These are phyloP conservation scores for Nakaseomyces uthaithaninus DNA, from an alignment of 1,139 yeast genomes.

Conservation along the genomic window DNA sequence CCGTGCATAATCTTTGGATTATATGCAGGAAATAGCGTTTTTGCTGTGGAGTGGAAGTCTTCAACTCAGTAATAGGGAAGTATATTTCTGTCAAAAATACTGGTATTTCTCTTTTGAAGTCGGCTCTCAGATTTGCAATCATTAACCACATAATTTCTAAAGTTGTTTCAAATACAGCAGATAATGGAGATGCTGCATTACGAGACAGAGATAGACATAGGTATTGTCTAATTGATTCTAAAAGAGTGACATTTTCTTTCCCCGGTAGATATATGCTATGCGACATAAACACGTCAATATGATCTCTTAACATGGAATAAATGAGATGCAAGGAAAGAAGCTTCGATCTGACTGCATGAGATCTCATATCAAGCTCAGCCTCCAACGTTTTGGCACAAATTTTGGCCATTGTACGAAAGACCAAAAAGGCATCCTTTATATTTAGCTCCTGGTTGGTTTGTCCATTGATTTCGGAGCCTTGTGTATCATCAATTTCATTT, in stretches of 20 bases:
- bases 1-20: slow-evolving; percentile 72
- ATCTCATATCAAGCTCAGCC: slow-evolving; percentile 73
- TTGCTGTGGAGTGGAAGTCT: slow-evolving; percentile 85
- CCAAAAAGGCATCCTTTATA: slow-evolving; percentile 84
- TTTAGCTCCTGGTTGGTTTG: slow-evolving; percentile 57
- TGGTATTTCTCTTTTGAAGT: slow-evolving; percentile 86
- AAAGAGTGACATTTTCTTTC: slow-evolving; percentile 55
- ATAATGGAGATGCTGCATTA: slow-evolving; percentile 86
- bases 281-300: slow-evolving; percentile 73
- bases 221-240: slow-evolving; percentile 78
- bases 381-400: slow-evolving; percentile 78
- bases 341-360: slow-evolving; percentile 88
- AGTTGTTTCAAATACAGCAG: slow-evolving; percentile 87
- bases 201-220: slow-evolving; percentile 74
- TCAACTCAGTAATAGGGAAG: slow-evolving; percentile 89
- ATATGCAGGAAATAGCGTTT: slow-evolving; percentile 77
- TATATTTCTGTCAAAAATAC: slow-evolving; percentile 90
- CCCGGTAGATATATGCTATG: slow-evolving; percentile 52
- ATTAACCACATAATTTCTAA: slow-evolving; percentile 91
- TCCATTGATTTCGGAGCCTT: slow-evolving; percentile 27
- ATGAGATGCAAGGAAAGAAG: slow-evolving; percentile 79
- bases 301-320: slow-evolving; percentile 77
- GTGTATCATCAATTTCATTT: slow-evolving; percentile 49
- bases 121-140: slow-evolving; percentile 71
- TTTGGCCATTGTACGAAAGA: slow-evolving; percentile 91